These are phyloP conservation scores for Primulina eburnea DNA, from an alignment of 257 asterid genomes.

Conservation along the genomic window DNA sequence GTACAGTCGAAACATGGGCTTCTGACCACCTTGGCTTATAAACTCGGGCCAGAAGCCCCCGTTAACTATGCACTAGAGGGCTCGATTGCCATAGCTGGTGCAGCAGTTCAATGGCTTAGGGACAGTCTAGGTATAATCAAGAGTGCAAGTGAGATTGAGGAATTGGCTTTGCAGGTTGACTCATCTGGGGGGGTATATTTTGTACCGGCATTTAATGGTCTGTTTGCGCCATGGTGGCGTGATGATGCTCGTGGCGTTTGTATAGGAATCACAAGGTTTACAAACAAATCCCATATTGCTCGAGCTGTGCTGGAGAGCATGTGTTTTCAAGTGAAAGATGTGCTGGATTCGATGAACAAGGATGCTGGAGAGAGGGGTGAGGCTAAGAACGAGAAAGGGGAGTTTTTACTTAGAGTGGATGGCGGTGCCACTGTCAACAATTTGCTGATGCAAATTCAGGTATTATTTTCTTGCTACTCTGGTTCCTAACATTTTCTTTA, in stretches of 20 bases:
- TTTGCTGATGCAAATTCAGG: slow-evolving; percentile 97
- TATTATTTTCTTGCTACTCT: slow-evolving; percentile 18
- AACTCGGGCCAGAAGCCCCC: slow-evolving; percentile 82
- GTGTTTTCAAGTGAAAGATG: slow-evolving; percentile 96
- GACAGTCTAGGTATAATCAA: slow-evolving; percentile 85
- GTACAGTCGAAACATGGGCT: slow-evolving; percentile 71
- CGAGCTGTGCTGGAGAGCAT: slow-evolving; percentile 96
- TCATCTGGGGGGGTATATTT: slow-evolving; percentile 84
- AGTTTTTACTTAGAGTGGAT: slow-evolving; percentile 81
- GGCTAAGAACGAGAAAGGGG: slow-evolving; percentile 48
- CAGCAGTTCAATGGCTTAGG: slow-evolving; percentile 97
- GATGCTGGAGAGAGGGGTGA: slow-evolving; percentile 70
- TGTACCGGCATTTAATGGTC: slow-evolving; percentile 91
- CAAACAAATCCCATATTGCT: slow-evolving; percentile 90
- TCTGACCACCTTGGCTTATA: slow-evolving; percentile 75
- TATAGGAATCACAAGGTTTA: slow-evolving; percentile 87
- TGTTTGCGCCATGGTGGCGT: slow-evolving; percentile 99
- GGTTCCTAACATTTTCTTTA: neutral
- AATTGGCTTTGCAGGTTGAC: slow-evolving; percentile 67
- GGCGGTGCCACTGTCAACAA: slow-evolving; percentile 92
- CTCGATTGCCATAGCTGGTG: slow-evolving; percentile 96
- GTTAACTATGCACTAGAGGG: slow-evolving; percentile 91
- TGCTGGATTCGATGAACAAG: slow-evolving; percentile 89
- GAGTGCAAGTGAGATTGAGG: slow-evolving; percentile 84
- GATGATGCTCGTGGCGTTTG: slow-evolving; percentile 94